Evolutionary conservation across 495 filamentous ascomycete genomes (phyloP), one percentile per base, ranked within the genome.

Genomic region (Xylaria flabelliformis): DNA sequence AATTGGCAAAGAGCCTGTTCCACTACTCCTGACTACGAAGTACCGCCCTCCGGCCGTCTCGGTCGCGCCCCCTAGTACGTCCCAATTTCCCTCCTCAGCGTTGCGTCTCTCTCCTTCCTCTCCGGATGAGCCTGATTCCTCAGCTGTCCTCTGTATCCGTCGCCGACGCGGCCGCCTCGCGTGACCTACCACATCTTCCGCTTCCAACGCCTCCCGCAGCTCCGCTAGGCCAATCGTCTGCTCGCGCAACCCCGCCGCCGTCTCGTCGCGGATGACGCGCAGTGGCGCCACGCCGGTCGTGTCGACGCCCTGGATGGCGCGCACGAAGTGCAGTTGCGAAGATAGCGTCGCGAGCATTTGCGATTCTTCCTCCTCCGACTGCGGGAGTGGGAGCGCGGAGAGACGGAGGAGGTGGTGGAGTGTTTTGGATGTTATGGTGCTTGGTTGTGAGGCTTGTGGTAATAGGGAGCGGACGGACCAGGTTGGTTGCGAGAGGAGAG

Each of bases 381-480:
- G 75, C 2, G 96, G 95, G 8, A 86, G 86, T 0, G 95, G 94
- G 0, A 98, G 90, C 41, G 96, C 94, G 8, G 94, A 97, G 70
- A 99, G 90, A 19, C 93, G 92, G 51, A 97, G 91, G 13, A 99
- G 91, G 81, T 98, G 96, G 72, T 88, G 89, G 1, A 99, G 87
- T 76, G 82, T 83, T 19, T 75, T 4, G 2, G 81, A 72, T 2
- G 84, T 84, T 74, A 89, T 85, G 19, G 64, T 89, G 76, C 48
- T 80, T 69, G 80, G 29, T 34, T 79, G 65, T 26, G 87, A 77
- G 29, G 77, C 76, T 1, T 91, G 88, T 5, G 39, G 39, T 0
- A 97, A 88, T 15, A 97, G 88, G 7, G 91, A 90, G 32, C 88
- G 86, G 71, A 97, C 92, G 46, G 95, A 97, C 95, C 95, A 98